These are phyloP conservation scores for Daldinia grandis DNA, from an alignment of 495 filamentous ascomycete genomes.

Conservation along the genomic window DNA sequence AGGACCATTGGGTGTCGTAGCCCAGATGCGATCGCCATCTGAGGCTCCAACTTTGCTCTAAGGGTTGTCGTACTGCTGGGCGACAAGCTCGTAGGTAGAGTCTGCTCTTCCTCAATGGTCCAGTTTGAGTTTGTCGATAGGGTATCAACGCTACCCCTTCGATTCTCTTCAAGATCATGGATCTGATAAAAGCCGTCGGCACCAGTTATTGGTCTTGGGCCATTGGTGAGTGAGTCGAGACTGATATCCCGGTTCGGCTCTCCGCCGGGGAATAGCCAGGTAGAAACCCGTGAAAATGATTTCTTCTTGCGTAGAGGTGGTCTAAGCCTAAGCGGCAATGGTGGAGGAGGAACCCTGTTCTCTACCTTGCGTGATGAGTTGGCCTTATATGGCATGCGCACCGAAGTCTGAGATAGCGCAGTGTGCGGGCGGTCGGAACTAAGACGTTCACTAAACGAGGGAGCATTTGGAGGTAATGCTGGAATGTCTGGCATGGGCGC, in stretches of 20 bases:
- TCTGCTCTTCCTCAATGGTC: slow-evolving; percentile 51
- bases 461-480: slow-evolving; percentile 56
- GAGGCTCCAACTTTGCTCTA: slow-evolving; percentile 42
- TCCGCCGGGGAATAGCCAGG: slow-evolving; percentile 58
- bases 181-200: slow-evolving; percentile 64
- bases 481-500: slow-evolving; percentile 58
- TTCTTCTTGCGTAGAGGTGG: slow-evolving; percentile 64
- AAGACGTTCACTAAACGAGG: slow-evolving; percentile 59
- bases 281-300: slow-evolving; percentile 64
- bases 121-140: slow-evolving; percentile 53
- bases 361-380: slow-evolving; percentile 44
- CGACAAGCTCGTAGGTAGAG: slow-evolving; percentile 54
- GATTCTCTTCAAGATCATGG: slow-evolving; percentile 43
- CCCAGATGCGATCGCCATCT: slow-evolving; percentile 38
- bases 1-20: slow-evolving; percentile 37
- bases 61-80: slow-evolving; percentile 52
- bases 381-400: slow-evolving; percentile 37
- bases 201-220: slow-evolving; percentile 55
- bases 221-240: slow-evolving; percentile 58
- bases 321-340: slow-evolving; percentile 60
- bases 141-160: slow-evolving; percentile 50
- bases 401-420: slow-evolving; percentile 40
- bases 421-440: slow-evolving; percentile 53
- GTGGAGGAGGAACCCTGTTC: slow-evolving; percentile 57
- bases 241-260: slow-evolving; percentile 49